phyloP scores from a whole-genome alignment of 495 filamentous ascomycete species.

The Astrocystis sublimbata region DNA sequence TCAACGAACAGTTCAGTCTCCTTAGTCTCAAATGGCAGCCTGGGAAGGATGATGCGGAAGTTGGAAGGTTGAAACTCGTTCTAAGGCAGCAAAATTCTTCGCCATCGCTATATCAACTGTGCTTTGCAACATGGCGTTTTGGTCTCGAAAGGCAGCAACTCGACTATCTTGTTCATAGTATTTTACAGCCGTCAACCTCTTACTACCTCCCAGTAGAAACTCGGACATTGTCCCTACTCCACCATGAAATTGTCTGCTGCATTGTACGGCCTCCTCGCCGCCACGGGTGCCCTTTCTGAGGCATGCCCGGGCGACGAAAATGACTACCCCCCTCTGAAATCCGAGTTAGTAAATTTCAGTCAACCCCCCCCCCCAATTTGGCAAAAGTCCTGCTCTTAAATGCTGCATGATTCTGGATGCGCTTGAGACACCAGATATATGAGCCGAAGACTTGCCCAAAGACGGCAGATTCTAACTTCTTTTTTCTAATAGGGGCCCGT shows the following conservation, averaged over 20 bases:
- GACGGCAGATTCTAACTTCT: too few species aligned
- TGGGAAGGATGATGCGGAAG: slow-evolving; percentile 11
- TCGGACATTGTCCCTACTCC: not conserved
- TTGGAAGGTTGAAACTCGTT: not conserved
- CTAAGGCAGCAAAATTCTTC: not conserved
- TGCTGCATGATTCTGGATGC: too few species aligned
- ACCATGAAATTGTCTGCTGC: slow-evolving; percentile 1
- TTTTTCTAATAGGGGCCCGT: too few species aligned
- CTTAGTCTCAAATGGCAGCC: slow-evolving; percentile 12
- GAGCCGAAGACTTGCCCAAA: too few species aligned
- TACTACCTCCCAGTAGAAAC: too few species aligned
- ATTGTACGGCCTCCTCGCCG: slow-evolving; percentile 16
- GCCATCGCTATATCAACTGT: slow-evolving; percentile 8
- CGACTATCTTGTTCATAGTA: slow-evolving; percentile 5
- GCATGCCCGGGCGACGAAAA: slow-evolving; percentile 10
- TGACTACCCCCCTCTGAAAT: slow-evolving; percentile 10
- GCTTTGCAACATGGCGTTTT: slow-evolving; percentile 8
- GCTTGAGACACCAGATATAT: too few species aligned
- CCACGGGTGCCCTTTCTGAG: slow-evolving; percentile 8
- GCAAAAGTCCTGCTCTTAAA: too few species aligned
- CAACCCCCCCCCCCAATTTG: too few species aligned
- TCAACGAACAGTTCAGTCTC: not conserved
- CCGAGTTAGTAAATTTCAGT: too few species aligned
- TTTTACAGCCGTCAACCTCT: slow-evolving; percentile 6
- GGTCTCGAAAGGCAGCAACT: slow-evolving; percentile 10